Evolutionary conservation across 371 early-diverging fungal genomes (phyloP).

Genomic region (Zychaea mexicana): DNA sequence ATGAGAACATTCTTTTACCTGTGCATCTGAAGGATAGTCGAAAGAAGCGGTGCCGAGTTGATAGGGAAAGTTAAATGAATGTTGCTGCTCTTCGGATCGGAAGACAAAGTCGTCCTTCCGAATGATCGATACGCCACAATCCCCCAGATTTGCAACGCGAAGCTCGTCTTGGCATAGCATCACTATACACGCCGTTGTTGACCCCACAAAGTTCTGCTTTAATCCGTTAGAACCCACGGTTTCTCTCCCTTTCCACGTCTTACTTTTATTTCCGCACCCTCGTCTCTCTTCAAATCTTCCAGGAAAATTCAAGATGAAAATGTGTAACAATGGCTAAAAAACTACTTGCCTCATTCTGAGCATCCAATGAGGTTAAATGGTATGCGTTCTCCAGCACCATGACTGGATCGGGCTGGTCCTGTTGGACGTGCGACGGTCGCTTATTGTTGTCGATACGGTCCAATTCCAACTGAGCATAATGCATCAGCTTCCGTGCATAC

Average conservation of each 20-base stretch:
- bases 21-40: constrained; percentile 69
- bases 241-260: not conserved
- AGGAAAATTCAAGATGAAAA: not conserved
- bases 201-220: constrained; percentile 59
- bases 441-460: constrained; percentile 58
- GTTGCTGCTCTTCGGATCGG: constrained; percentile 87
- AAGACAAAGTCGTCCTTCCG: constrained; percentile 83
- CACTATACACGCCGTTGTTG: constrained; percentile 86
- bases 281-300: no score
- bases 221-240: not conserved
- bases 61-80: constrained; percentile 79
- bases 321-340: not conserved
- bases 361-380: constrained; percentile 28
- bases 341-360: constrained; percentile 23
- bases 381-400: constrained; percentile 27
- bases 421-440: constrained; percentile 21
- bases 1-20: no score
- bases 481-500: constrained; percentile 89
- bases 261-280: no score
- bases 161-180: constrained; percentile 88
- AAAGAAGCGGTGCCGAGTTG: constrained; percentile 72
- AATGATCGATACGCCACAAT: constrained; percentile 86
- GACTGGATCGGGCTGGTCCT: constrained; percentile 21
- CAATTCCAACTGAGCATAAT: constrained; percentile 78
- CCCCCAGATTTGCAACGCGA: constrained; percentile 89